Evolutionary conservation across 1,139 yeast genomes (phyloP).

Genomic region (Magnusiomyces starmeri): DNA sequence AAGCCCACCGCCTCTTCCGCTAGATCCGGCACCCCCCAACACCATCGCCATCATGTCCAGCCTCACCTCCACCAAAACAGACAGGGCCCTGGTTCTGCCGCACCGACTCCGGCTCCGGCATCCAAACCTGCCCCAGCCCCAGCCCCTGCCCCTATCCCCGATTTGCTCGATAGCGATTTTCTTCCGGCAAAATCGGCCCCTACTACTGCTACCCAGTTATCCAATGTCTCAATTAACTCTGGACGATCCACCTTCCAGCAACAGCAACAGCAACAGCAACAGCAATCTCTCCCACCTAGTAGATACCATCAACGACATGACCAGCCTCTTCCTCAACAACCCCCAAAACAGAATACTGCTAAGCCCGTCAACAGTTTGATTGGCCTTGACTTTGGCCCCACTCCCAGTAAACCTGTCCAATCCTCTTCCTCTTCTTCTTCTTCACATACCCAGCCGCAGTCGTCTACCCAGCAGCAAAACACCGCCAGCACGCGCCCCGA

Average conservation of each 20-base stretch:
- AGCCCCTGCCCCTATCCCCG: conserved; percentile 19
- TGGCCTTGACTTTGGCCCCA: conserved; percentile 16
- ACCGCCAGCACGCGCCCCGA: conserved; percentile 45
- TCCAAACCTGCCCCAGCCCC: conserved; percentile 10
- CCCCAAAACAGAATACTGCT: conserved; percentile 5
- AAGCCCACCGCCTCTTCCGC: background rate
- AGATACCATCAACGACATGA: background rate
- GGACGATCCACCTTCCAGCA: conserved; percentile 4
- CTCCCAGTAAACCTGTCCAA: conserved; percentile 11
- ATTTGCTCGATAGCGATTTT: conserved; percentile 18
- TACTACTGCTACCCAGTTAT: conserved; percentile 10
- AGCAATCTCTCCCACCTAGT: conserved; percentile 3
- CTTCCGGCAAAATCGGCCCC: conserved; percentile 7
- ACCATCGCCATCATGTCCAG: background rate
- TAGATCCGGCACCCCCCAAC: conserved; percentile 4
- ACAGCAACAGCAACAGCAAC: background rate
- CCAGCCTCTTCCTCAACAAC: background rate
- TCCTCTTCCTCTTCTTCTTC: conserved; percentile 21
- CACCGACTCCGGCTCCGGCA: conserved; percentile 5
- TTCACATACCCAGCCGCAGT: background rate
- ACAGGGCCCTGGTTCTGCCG: background rate
- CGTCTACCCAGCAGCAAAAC: background rate
- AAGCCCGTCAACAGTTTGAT: conserved; percentile 9
- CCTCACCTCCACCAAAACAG: background rate
- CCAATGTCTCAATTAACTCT: conserved; percentile 6